Conservation (phyloP, 163 green algal genomes). For the Chloromonas sp. region DNA sequence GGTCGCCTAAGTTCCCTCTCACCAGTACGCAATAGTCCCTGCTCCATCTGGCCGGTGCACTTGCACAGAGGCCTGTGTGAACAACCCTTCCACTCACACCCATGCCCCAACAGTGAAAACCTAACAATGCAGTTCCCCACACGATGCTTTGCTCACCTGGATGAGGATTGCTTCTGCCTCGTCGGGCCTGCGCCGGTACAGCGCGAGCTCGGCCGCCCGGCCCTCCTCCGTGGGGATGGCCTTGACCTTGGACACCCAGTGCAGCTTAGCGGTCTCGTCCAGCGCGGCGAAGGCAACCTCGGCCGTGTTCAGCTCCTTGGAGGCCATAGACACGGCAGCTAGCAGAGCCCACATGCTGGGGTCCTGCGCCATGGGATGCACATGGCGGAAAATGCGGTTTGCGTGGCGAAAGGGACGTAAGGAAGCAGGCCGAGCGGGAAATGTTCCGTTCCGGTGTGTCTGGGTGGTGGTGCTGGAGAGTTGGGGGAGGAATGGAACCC, state of each 20-base stretch:
- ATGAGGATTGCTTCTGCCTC: constrained; percentile 69
- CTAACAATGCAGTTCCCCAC: background rate
- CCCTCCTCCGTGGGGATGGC: constrained; percentile 58
- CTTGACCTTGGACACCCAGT: constrained; percentile 63
- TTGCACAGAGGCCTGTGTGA: too few species aligned
- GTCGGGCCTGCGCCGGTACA: constrained; percentile 51
- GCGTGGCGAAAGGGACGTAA: too few species aligned
- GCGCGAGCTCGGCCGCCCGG: constrained; percentile 59
- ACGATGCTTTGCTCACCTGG: constrained; percentile 29
- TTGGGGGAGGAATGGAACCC: too few species aligned
- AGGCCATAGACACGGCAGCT: constrained; percentile 56
- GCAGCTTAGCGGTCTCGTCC: constrained; percentile 69
- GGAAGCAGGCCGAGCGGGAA: too few species aligned
- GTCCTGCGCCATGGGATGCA: constrained; percentile 24
- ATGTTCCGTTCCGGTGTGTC: too few species aligned
- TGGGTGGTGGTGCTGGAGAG: too few species aligned
- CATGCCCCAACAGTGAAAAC: background rate
- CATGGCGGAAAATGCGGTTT: background rate
- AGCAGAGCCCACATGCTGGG: constrained; percentile 64
- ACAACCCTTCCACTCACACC: too few species aligned
- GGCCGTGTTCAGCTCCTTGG: constrained; percentile 62
- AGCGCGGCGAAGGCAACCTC: constrained; percentile 67
- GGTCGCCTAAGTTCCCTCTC: too few species aligned
- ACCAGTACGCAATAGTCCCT: too few species aligned
- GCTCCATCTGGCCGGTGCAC: too few species aligned